Conservation (phyloP, 2,329 filamentous ascomycete species). For the Penicillium sp. region DNA sequence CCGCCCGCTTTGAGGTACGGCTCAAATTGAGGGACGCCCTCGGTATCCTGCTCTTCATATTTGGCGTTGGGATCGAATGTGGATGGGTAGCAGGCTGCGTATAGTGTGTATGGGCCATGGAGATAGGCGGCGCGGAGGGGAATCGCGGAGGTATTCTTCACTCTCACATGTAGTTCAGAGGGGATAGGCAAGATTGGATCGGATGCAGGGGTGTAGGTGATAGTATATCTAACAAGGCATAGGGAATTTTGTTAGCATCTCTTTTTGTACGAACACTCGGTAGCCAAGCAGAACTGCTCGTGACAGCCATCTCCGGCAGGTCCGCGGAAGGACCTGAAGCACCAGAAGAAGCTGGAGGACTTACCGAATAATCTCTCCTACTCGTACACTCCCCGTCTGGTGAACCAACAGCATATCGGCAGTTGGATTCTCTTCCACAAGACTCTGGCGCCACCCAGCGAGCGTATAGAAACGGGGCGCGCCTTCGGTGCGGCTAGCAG, state of each 20-base stretch:
- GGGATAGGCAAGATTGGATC: slow-evolving; percentile 92
- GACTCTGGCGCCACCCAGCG: slow-evolving; percentile 42
- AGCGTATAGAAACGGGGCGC: slow-evolving; percentile 40
- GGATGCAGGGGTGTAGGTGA: slow-evolving; percentile 87
- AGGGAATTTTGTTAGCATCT: slow-evolving; percentile 7
- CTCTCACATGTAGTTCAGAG: slow-evolving; percentile 77
- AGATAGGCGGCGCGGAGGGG: slow-evolving; percentile 93
- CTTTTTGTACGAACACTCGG: neutral
- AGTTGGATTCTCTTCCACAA: slow-evolving; percentile 30
- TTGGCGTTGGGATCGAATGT: slow-evolving; percentile 83
- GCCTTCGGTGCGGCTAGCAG: slow-evolving; percentile 29
- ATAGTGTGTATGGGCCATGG: slow-evolving; percentile 91
- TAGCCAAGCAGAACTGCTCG: neutral
- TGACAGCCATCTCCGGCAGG: neutral
- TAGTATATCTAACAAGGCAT: slow-evolving; percentile 64
- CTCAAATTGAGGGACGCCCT: slow-evolving; percentile 89
- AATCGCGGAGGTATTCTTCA: slow-evolving; percentile 90
- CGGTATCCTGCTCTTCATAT: slow-evolving; percentile 69
- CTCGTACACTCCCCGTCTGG: slow-evolving; percentile 88
- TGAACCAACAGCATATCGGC: slow-evolving; percentile 82
- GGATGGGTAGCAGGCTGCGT: slow-evolving; percentile 82
- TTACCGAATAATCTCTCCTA: slow-evolving; percentile 91
- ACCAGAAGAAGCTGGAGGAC: slow-evolving; percentile 21
- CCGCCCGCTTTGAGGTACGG: slow-evolving; percentile 95
- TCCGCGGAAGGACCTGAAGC: neutral